These are phyloP conservation scores for Sordaria brevicollis DNA, from an alignment of 495 filamentous ascomycete genomes.

Conservation along the genomic window DNA sequence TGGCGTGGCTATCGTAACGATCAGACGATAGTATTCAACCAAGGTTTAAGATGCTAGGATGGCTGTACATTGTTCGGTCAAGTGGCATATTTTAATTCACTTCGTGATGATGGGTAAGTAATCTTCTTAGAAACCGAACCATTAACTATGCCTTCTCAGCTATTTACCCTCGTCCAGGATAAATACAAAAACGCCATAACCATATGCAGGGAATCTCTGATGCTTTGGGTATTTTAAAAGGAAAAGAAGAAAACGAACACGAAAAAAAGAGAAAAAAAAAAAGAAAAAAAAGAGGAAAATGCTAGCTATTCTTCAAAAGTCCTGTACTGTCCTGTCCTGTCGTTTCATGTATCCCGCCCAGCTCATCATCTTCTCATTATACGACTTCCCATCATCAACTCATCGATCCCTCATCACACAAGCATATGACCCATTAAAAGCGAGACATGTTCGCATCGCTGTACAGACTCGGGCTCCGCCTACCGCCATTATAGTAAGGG, in stretches of 20 bases:
- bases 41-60: no score
- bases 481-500: constrained; percentile 27
- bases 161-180: background rate
- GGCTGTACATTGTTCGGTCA: no score
- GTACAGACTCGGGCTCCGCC: constrained; percentile 22
- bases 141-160: background rate
- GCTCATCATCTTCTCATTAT: background rate
- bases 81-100: no score
- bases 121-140: background rate
- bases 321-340: no score
- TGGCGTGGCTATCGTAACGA: no score
- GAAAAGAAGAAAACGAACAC: background rate
- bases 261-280: background rate
- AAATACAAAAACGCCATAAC: background rate
- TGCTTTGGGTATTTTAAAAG: background rate
- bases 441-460: constrained; percentile 35
- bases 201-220: background rate
- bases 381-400: background rate
- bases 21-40: no score
- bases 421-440: constrained; percentile 8
- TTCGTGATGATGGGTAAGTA: no score
- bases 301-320: background rate
- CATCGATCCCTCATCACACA: background rate
- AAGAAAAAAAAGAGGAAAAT: background rate
- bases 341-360: background rate